phyloP scores from a whole-genome alignment of 495 filamentous ascomycete species.

The Daldinia loculata region DNA sequence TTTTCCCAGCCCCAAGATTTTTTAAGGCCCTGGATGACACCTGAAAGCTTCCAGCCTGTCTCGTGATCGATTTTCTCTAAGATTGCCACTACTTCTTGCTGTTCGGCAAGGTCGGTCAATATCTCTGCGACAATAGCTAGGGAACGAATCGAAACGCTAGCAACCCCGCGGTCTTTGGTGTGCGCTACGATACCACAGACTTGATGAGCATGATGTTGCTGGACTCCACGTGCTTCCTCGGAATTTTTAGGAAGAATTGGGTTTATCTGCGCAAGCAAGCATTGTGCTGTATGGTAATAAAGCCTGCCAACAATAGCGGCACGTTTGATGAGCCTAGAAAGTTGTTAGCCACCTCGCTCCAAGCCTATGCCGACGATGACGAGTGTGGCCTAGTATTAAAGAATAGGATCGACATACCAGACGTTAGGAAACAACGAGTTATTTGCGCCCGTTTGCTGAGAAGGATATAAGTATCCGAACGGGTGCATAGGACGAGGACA shows the following conservation, averaged over 20 bases:
- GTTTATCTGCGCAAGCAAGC: slow-evolving; percentile 81
- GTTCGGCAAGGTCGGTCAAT: slow-evolving; percentile 72
- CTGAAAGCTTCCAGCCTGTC: slow-evolving; percentile 78
- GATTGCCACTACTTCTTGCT: slow-evolving; percentile 83
- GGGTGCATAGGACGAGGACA: slow-evolving; percentile 89
- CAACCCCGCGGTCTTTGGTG: slow-evolving; percentile 80
- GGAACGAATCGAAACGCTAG: slow-evolving; percentile 78
- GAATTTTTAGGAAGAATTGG: slow-evolving; percentile 63
- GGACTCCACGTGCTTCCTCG: slow-evolving; percentile 73
- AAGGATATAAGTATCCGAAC: slow-evolving; percentile 75
- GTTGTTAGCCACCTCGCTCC: slow-evolving; percentile 24
- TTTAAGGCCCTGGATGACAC: slow-evolving; percentile 73
- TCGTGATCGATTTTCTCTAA: slow-evolving; percentile 77
- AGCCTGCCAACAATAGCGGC: slow-evolving; percentile 81
- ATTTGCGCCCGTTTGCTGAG: slow-evolving; percentile 63
- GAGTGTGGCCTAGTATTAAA: neutral
- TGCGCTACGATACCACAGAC: slow-evolving; percentile 90
- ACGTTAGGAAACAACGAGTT: slow-evolving; percentile 87
- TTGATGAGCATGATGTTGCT: slow-evolving; percentile 76
- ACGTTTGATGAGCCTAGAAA: slow-evolving; percentile 77
- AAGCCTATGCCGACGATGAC: neutral
- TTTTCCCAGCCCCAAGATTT: slow-evolving; percentile 80
- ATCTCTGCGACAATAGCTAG: slow-evolving; percentile 82
- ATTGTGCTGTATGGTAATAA: slow-evolving; percentile 90
- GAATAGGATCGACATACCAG: slow-evolving; percentile 66